Percentiles rank a stretch among this genome's conserved stretches.
These are phyloP conservation scores for Fusarium clavum DNA, from an alignment of 2,329 filamentous ascomycete species.

Conservation along the genomic window DNA sequence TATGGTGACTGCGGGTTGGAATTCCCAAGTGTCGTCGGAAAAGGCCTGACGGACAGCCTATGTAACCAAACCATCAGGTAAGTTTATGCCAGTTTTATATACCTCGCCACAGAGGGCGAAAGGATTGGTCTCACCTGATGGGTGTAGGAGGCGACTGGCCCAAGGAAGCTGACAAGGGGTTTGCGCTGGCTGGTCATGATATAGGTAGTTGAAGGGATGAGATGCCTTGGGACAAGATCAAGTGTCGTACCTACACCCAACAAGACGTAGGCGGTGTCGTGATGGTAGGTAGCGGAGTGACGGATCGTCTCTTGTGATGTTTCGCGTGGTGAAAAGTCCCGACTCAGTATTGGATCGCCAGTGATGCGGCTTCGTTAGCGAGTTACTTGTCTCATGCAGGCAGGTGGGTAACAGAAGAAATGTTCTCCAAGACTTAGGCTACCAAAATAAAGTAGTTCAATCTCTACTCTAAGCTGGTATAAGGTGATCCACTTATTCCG, in stretches of 20 bases:
- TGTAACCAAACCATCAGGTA: slow-evolving; percentile 10
- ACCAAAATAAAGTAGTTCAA: not conserved
- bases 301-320: slow-evolving; percentile 41
- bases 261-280: slow-evolving; percentile 41
- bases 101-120: slow-evolving; percentile 17
- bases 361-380: slow-evolving; percentile 20
- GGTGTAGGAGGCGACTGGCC: slow-evolving; percentile 62
- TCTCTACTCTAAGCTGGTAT: not conserved
- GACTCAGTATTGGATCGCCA: slow-evolving; percentile 7
- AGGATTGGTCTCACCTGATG: slow-evolving; percentile 57
- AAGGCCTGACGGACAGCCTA: slow-evolving; percentile 63
- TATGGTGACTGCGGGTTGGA: slow-evolving; percentile 65
- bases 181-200: slow-evolving; percentile 49
- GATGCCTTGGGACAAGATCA: slow-evolving; percentile 8
- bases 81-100: slow-evolving; percentile 34
- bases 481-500: not conserved
- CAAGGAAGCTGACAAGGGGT: slow-evolving; percentile 62
- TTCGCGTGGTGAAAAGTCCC: slow-evolving; percentile 25
- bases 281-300: slow-evolving; percentile 42
- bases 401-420: not conserved
- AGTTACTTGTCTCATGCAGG: slow-evolving; percentile 39
- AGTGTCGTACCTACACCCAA: slow-evolving; percentile 19
- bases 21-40: slow-evolving; percentile 59
- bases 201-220: not conserved
- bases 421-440: not conserved